These are phyloP conservation scores for Beta lomatogona DNA, from an alignment of 179 eudicot species.

Conservation along the genomic window DNA sequence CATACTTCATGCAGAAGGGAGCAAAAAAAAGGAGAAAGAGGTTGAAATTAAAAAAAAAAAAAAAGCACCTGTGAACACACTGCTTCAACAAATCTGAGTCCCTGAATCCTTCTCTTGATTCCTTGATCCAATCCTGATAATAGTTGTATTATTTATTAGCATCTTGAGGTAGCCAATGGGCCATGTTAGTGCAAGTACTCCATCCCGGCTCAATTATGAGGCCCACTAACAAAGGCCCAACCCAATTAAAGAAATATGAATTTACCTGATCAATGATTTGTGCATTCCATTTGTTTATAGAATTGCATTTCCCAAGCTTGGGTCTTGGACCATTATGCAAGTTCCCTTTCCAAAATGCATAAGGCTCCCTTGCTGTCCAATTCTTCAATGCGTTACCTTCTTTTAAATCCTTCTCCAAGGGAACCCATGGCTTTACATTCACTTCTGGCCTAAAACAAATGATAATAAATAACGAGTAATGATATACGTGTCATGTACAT, in stretches of 20 bases:
- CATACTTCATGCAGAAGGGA: neutral
- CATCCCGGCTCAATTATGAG: no score
- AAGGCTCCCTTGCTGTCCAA: constrained; percentile 52
- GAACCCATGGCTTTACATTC: constrained; percentile 51
- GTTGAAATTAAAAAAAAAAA: no score
- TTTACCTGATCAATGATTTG: constrained; percentile 41
- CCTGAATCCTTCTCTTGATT: constrained; percentile 33
- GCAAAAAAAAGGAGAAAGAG: neutral
- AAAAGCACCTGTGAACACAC: constrained; percentile 40
- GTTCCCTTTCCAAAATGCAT: constrained; percentile 62
- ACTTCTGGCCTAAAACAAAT: constrained; percentile 46
- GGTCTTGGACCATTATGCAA: constrained; percentile 31
- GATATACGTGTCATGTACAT: neutral
- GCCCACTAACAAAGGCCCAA: neutral
- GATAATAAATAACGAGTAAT: neutral
- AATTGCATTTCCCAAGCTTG: constrained; percentile 40
- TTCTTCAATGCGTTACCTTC: constrained; percentile 40
- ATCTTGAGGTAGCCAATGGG: neutral
- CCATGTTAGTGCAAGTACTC: no score
- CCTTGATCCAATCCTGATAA: constrained; percentile 47
- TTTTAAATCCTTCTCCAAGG: constrained; percentile 39
- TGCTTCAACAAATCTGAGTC: constrained; percentile 47
- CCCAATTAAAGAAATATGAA: neutral
- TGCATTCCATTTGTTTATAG: constrained; percentile 38
- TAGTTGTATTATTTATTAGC: neutral